These are phyloP conservation scores for Exophiala dermatitidis DNA, from an alignment of 2,329 filamentous ascomycete species.

Conservation along the genomic window DNA sequence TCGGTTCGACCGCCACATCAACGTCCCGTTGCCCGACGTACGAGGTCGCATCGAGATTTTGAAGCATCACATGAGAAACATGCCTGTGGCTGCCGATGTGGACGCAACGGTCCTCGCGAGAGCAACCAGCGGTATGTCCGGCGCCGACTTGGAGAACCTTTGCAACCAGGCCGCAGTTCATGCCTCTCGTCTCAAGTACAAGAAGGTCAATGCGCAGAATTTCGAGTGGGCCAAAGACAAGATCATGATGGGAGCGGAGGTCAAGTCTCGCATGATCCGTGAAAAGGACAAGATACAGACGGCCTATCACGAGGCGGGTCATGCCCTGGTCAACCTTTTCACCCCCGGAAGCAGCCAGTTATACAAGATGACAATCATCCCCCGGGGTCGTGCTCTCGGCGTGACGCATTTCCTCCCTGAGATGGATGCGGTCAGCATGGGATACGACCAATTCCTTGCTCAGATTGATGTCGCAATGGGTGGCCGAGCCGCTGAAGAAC, in stretches of 20 bases:
- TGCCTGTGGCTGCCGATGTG: constrained; percentile 72
- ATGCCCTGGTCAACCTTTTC: constrained; percentile 83
- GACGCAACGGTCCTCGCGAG: constrained; percentile 78
- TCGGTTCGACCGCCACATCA: constrained; percentile 89
- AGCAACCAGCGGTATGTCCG: constrained; percentile 84
- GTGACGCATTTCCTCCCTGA: constrained; percentile 82
- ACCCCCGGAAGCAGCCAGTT: constrained; percentile 67
- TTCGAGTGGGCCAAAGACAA: constrained; percentile 98
- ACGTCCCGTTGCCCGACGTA: constrained; percentile 83
- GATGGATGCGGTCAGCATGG: constrained; percentile 74
- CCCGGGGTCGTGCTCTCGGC: constrained; percentile 76
- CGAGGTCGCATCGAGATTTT: constrained; percentile 87
- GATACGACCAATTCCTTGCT: constrained; percentile 75
- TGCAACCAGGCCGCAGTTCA: constrained; percentile 93
- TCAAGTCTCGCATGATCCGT: constrained; percentile 79
- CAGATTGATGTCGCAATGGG: constrained; percentile 74
- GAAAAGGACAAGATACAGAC: constrained; percentile 85
- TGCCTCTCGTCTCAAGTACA: constrained; percentile 79
- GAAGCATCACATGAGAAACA: constrained; percentile 86
- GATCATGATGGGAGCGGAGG: constrained; percentile 93
- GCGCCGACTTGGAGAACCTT: constrained; percentile 92
- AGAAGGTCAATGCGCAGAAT: constrained; percentile 67
- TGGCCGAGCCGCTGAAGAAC: constrained; percentile 80
- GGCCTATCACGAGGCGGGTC: constrained; percentile 93
- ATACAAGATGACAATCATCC: constrained; percentile 96